Evolutionary conservation across 768 basidiomycete species (phyloP).

Genomic region (Pleurotus platypus): DNA sequence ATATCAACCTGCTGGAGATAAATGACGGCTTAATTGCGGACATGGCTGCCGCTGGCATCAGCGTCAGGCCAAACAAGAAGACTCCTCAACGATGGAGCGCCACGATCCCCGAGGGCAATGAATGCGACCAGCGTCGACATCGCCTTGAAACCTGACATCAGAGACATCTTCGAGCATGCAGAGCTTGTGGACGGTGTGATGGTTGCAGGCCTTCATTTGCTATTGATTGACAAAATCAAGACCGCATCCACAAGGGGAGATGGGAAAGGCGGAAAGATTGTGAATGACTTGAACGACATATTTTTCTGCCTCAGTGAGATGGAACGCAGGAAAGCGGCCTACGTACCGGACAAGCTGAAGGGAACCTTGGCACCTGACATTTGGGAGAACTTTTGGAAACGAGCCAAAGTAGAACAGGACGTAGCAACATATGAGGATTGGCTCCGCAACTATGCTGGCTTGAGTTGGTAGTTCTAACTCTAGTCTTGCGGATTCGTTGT

Average conservation of each 20-base stretch:
- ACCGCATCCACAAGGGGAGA: not conserved
- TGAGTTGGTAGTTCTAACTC: too few relatives aligned
- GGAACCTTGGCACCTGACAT: too few relatives aligned
- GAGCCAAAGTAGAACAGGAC: too few relatives aligned
- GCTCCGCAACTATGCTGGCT: too few relatives aligned
- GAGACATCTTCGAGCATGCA: not conserved
- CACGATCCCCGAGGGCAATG: not conserved
- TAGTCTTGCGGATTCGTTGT: too few relatives aligned
- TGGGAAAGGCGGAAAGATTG: too few relatives aligned
- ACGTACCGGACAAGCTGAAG: too few relatives aligned
- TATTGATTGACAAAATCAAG: slow-evolving; percentile 4
- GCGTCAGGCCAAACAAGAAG: not conserved
- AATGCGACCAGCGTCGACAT: slow-evolving; percentile 6
- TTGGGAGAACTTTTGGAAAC: too few relatives aligned
- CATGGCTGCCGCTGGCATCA: not conserved
- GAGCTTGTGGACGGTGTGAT: not conserved
- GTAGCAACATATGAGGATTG: too few relatives aligned
- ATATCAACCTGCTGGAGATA: not conserved
- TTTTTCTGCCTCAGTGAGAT: too few relatives aligned
- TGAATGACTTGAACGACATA: too few relatives aligned
- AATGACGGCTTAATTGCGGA: not conserved
- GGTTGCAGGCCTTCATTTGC: not conserved
- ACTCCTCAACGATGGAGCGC: slow-evolving; percentile 1
- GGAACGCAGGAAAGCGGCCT: too few relatives aligned
- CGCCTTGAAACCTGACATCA: not conserved